phyloP scores from a whole-genome alignment of 164 flowering plant species.

The Sextonia rubra region DNA sequence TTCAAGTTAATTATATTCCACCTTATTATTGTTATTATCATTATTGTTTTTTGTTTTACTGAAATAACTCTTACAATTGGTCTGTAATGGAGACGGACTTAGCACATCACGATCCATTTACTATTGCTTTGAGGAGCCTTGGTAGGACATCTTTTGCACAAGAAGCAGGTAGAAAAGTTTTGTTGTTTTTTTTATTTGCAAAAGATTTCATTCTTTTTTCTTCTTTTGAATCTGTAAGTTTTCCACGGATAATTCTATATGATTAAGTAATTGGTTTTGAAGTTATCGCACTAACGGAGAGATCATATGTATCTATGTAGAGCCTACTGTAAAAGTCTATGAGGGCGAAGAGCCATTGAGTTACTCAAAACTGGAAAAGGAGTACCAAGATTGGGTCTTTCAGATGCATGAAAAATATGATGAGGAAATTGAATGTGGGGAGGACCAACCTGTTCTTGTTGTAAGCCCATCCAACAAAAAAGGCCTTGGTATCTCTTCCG shows the following conservation, averaged over 20 bases:
- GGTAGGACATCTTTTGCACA: constrained; percentile 37
- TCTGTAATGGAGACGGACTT: constrained; percentile 57
- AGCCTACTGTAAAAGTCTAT: constrained; percentile 24
- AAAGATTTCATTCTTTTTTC: not conserved
- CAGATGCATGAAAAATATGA: constrained; percentile 59
- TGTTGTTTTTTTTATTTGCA: not conserved
- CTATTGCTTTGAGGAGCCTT: constrained; percentile 54
- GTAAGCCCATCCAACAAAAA: constrained; percentile 36
- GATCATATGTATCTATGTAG: constrained; percentile 23
- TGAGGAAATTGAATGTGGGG: constrained; percentile 46
- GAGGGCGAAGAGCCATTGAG: constrained; percentile 30
- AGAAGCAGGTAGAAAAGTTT: constrained; percentile 30
- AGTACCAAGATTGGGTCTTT: constrained; percentile 51
- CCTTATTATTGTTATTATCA: too few relatives aligned
- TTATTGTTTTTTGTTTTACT: not conserved
- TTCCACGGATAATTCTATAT: not conserved
- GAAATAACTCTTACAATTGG: not conserved
- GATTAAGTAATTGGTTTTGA: not conserved
- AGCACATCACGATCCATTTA: constrained; percentile 54
- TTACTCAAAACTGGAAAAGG: constrained; percentile 38
- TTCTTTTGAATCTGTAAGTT: not conserved
- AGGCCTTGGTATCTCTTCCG: constrained; percentile 39
- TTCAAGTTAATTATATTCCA: not conserved
- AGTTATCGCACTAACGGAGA: not conserved
- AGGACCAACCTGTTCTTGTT: constrained; percentile 44